Base-by-base conservation (phyloP, 192 early-diverging fungal species). In the Entomortierella beljakovae region DNA sequence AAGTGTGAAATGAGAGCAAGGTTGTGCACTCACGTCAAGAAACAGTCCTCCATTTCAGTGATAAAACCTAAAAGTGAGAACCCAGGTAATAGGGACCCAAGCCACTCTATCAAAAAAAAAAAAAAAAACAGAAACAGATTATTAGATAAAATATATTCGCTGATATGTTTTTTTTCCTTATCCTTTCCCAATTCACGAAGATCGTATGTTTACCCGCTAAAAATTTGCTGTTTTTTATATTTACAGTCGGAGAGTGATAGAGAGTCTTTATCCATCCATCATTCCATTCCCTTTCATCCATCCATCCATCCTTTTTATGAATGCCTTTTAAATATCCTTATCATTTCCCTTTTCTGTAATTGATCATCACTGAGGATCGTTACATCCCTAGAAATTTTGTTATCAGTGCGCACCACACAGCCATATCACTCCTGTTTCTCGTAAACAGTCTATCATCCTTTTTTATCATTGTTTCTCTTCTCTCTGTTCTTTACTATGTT, bases 171-270 rank as follows among this genome's bases (percentile, higher is more conserved):
- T 64, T 48, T 65, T 65, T 31, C 35, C 18, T 25, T 56, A 71
- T 56, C 60, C 69, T 71, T 71, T 71, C 69, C 59, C 60, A 59
- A 25, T 57, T 57, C 69, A 71, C 60, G 60, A 71, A 71, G 69
- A 71, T 71, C 60, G 69, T 71, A 71, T 59, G 60, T 71, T 63
- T 55, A 37, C 35, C 43, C 60, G 2, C 28, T 43, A 43, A 53
- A 29, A 4, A 26, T 9, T 26, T 26, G 51, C 7, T 3, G 51
- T 53, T 29, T 53, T 2, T 29, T 29, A 29, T 53, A 28, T 5
- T 53, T 53, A 28, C 23, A 25, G 28, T 15, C 7, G 15, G 42
- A 13, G 42, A 43, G 18, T 43, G 18, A 43, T 13, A 43, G 18
- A 43, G 42, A 43, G 18, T 43, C 42, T 29, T 0, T 28, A 60